A percentile compares a stretch with the other conserved stretches of the same genome.
These are phyloP conservation scores for Terfezia claveryi DNA, from an alignment of 495 filamentous ascomycete genomes.

Conservation along the genomic window DNA sequence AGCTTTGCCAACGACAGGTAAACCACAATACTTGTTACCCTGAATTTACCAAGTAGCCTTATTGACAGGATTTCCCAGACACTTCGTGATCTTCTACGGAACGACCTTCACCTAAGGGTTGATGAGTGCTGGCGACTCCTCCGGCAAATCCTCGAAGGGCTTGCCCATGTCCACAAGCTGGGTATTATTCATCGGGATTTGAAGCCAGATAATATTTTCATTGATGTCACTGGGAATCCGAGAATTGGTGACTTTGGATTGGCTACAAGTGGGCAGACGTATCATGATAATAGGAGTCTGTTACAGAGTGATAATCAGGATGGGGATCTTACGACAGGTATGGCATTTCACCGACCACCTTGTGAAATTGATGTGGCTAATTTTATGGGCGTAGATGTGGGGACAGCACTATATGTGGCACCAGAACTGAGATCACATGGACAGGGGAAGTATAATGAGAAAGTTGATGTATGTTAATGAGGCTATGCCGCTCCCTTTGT, in stretches of 20 bases:
- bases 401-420: conserved; percentile 87
- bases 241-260: conserved; percentile 94
- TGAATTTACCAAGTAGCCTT: background rate
- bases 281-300: background rate
- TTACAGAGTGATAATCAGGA: background rate
- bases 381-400: conserved; percentile 61
- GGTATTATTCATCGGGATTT: conserved; percentile 91
- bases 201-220: conserved; percentile 97
- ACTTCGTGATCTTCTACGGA: conserved; percentile 68
- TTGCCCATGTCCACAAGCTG: conserved; percentile 72
- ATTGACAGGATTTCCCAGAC: conserved; percentile 31
- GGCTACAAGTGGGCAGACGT: conserved; percentile 56
- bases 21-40: conserved; percentile 11
- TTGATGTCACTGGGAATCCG: conserved; percentile 70
- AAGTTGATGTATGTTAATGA: conserved; percentile 54
- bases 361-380: conserved; percentile 7
- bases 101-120: conserved; percentile 44
- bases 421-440: conserved; percentile 63
- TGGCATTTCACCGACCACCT: background rate
- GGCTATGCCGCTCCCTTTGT: conserved; percentile 4
- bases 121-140: conserved; percentile 77
- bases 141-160: conserved; percentile 73
- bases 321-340: background rate
- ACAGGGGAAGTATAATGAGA: conserved; percentile 61
- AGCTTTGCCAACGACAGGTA: conserved; percentile 85